Evolutionary conservation across 176 grass and related monocot species (phyloP).

Genomic region (Carex scoparia): DNA sequence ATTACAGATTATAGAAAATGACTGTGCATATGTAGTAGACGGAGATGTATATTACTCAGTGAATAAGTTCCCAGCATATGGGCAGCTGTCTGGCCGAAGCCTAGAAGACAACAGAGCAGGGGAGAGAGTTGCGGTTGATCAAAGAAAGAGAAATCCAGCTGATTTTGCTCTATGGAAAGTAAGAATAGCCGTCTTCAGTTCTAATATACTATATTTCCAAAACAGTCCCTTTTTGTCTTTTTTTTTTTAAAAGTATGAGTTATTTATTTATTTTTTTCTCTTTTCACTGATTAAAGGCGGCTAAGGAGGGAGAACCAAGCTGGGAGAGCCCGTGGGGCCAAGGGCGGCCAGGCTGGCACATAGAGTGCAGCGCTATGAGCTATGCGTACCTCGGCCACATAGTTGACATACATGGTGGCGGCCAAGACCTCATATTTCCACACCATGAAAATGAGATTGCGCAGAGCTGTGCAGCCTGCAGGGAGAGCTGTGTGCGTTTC

Average conservation of each 20-base stretch:
- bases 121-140: slow-evolving; percentile 86
- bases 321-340: slow-evolving; percentile 96
- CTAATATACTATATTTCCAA: background rate
- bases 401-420: slow-evolving; percentile 94
- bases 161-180: slow-evolving; percentile 99
- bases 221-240: background rate
- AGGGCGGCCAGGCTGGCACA: slow-evolving; percentile 93
- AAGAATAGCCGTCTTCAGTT: slow-evolving; percentile 12
- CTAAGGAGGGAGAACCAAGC: slow-evolving; percentile 83
- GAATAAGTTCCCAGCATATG: slow-evolving; percentile 79
- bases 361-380: slow-evolving; percentile 98
- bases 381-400: slow-evolving; percentile 69
- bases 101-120: slow-evolving; percentile 95
- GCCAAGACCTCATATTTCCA: slow-evolving; percentile 84
- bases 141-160: slow-evolving; percentile 90
- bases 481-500: slow-evolving; percentile 68
- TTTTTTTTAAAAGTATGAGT: background rate
- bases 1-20: slow-evolving; percentile 72
- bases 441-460: slow-evolving; percentile 99
- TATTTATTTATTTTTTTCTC: background rate
- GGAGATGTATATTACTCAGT: slow-evolving; percentile 93
- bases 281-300: slow-evolving; percentile 40
- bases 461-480: slow-evolving; percentile 87
- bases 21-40: slow-evolving; percentile 68
- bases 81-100: slow-evolving; percentile 77